Percentiles rank a stretch among this genome's conserved stretches.
phyloP scores from a whole-genome alignment of 164 flowering plant genomes.

The Warburgia ugandensis region DNA sequence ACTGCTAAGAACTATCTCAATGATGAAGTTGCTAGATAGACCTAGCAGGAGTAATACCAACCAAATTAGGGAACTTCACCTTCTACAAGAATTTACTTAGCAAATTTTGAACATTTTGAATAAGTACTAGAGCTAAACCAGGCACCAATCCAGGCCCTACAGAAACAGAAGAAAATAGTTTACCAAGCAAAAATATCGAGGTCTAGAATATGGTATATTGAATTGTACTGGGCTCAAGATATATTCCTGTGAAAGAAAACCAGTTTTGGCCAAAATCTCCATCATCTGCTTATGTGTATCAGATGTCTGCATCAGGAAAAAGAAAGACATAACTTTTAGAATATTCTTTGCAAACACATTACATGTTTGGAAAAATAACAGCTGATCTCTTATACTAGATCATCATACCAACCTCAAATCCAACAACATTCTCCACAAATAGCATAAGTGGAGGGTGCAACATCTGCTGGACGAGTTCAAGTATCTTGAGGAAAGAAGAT shows the following conservation, averaged over 20 bases:
- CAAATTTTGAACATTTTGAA: no score
- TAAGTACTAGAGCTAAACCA: no score
- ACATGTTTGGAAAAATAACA: no score
- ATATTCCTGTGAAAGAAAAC: constrained; percentile 68
- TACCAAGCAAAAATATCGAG: constrained; percentile 97
- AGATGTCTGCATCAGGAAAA: constrained; percentile 50
- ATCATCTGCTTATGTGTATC: constrained; percentile 77
- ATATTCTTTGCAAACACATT: neutral
- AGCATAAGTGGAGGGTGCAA: constrained; percentile 59
- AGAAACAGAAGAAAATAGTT: neutral
- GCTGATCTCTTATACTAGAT: no score
- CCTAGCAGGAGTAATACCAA: no score
- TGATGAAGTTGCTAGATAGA: no score
- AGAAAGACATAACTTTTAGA: neutral
- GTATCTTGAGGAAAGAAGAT: constrained; percentile 76
- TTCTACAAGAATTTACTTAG: no score
- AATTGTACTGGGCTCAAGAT: constrained; percentile 88
- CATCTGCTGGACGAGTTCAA: constrained; percentile 56
- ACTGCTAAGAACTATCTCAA: no score
- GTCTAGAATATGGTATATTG: constrained; percentile 94
- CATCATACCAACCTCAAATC: constrained; percentile 74
- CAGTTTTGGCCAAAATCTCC: constrained; percentile 42
- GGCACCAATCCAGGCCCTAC: neutral
- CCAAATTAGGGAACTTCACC: no score
- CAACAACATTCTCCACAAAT: constrained; percentile 97